phyloP scores from a whole-genome alignment of 768 basidiomycete species.

The Lentinula guzmanii region DNA sequence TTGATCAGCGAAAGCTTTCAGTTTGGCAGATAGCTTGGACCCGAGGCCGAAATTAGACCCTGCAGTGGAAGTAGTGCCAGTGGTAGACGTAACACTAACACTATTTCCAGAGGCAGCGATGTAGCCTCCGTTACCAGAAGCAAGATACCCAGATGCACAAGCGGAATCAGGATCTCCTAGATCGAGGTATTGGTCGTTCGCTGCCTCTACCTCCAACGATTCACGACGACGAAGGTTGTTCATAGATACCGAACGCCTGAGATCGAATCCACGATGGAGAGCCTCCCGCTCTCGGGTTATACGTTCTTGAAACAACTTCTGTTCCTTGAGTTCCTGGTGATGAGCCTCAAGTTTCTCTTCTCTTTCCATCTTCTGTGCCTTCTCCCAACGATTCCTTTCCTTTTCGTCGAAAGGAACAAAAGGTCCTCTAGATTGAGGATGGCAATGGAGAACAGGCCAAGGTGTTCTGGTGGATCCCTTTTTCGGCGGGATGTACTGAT shows the following conservation, averaged over 20 bases:
- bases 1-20: constrained; percentile 42
- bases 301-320: constrained; percentile 26
- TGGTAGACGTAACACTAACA: constrained; percentile 85
- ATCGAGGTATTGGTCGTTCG: constrained; percentile 36
- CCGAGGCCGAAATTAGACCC: constrained; percentile 37
- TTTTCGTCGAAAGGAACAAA: constrained; percentile 72
- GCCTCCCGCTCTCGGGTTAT: constrained; percentile 34
- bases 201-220: constrained; percentile 33
- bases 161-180: constrained; percentile 42
- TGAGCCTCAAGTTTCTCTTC: constrained; percentile 29
- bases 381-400: constrained; percentile 65
- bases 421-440: constrained; percentile 66
- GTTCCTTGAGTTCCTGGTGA: constrained; percentile 24
- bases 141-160: constrained; percentile 66
- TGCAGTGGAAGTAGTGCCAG: constrained; percentile 72
- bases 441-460: constrained; percentile 84
- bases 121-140: constrained; percentile 54
- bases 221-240: constrained; percentile 61
- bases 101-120: constrained; percentile 95
- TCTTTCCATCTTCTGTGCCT: constrained; percentile 40
- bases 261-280: constrained; percentile 37
- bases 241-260: constrained; percentile 73
- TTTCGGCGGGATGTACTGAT: constrained; percentile 67
- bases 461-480: constrained; percentile 49
- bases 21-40: constrained; percentile 40